Conservation (phyloP, 1,284 basidiomycete species). For the Pyrrhoderma lamaoense region DNA sequence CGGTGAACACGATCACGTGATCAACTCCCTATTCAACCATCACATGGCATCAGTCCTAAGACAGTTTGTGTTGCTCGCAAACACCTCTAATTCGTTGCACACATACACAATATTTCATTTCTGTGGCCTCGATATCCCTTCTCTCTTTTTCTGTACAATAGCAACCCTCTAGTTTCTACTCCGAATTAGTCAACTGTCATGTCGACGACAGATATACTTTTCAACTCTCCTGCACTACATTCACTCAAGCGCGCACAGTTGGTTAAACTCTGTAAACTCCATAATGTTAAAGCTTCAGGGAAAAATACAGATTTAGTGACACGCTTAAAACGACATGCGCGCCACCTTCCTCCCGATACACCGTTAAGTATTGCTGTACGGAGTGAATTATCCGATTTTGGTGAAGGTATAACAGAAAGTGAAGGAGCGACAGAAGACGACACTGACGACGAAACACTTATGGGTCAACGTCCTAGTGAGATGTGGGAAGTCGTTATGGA, state of each 20-base stretch:
- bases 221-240: constrained; percentile 72
- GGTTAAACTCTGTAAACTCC: constrained; percentile 72
- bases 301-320: constrained; percentile 69
- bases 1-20: too few species aligned
- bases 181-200: constrained; percentile 30
- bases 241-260: constrained; percentile 75
- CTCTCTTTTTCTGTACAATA: too few species aligned
- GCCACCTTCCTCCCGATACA: constrained; percentile 45
- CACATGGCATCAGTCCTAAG: too few species aligned
- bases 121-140: too few species aligned
- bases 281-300: constrained; percentile 66
- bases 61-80: too few species aligned
- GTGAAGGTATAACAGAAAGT: constrained; percentile 21
- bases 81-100: too few species aligned
- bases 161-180: too few species aligned
- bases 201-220: constrained; percentile 70
- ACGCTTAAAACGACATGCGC: constrained; percentile 57
- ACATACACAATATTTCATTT: too few species aligned
- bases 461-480: constrained; percentile 47
- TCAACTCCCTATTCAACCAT: too few species aligned
- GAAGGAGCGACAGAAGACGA: constrained; percentile 28
- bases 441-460: constrained; percentile 15
- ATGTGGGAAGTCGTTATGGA: constrained; percentile 78
- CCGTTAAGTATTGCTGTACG: constrained; percentile 44
- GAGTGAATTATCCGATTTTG: constrained; percentile 27